phyloP scores from a whole-genome alignment of 2,329 filamentous ascomycete species.

The Tolypocladium ovalisporum region DNA sequence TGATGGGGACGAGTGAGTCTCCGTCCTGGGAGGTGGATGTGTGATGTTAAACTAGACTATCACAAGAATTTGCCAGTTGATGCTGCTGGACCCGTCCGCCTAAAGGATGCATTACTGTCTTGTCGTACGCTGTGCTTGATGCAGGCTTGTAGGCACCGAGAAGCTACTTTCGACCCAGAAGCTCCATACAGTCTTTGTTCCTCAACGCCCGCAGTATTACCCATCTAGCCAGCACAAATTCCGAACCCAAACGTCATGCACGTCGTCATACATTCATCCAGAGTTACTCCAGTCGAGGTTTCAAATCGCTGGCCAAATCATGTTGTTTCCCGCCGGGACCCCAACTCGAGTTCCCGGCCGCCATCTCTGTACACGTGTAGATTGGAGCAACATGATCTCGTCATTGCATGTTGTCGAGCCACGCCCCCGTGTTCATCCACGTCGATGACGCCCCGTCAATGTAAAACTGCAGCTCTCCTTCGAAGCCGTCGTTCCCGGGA shows the following conservation, averaged over 20 bases:
- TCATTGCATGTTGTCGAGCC: conserved; percentile 5
- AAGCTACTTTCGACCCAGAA: background rate
- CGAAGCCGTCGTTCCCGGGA: conserved; percentile 33
- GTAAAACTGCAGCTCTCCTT: conserved; percentile 32
- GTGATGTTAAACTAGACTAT: background rate
- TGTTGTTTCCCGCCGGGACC: background rate
- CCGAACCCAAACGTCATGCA: background rate
- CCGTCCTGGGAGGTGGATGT: background rate
- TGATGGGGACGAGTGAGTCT: background rate
- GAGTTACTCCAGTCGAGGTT: background rate
- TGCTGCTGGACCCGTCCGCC: background rate
- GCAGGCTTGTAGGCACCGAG: background rate
- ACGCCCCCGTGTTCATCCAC: conserved; percentile 5
- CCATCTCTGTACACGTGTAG: background rate
- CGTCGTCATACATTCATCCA: background rate
- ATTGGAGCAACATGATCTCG: background rate
- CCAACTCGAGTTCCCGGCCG: background rate
- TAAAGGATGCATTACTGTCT: background rate
- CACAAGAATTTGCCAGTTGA: background rate
- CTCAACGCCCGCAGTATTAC: background rate
- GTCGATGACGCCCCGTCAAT: conserved; percentile 22
- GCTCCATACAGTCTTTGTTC: background rate
- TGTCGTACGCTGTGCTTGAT: background rate
- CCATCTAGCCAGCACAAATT: too few species aligned
- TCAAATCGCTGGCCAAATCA: background rate